phyloP scores from a whole-genome alignment of 164 flowering plant species.

The Pachysandra terminalis region DNA sequence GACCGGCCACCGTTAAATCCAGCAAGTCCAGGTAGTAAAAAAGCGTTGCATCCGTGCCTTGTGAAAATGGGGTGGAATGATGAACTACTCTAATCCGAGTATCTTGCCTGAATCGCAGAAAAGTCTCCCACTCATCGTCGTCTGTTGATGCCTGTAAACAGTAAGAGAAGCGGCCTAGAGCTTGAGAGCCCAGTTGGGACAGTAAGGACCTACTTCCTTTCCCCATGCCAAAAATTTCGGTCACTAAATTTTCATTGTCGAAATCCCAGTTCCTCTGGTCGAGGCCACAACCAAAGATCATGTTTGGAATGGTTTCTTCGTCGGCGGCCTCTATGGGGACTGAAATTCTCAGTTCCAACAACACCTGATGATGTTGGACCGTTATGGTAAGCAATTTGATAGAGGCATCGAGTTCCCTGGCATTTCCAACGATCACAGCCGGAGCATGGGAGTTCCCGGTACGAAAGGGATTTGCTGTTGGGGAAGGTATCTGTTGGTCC shows the following conservation, averaged over 20 bases:
- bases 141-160: neutral
- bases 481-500: neutral
- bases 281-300: neutral
- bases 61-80: neutral
- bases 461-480: neutral
- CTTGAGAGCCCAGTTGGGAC: neutral
- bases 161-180: conserved; percentile 1
- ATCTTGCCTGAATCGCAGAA: neutral
- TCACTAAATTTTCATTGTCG: too few species aligned
- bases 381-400: neutral
- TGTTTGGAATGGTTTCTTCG: neutral
- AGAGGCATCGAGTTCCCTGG: neutral
- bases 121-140: neutral
- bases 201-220: neutral
- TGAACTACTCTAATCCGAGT: neutral
- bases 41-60: neutral
- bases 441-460: neutral
- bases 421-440: neutral
- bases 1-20: conserved; percentile 3
- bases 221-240: neutral
- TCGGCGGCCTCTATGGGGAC: neutral
- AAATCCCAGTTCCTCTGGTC: neutral
- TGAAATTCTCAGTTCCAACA: neutral
- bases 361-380: neutral
- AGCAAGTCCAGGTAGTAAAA: neutral